phyloP scores from a whole-genome alignment of 169 alveolate species.

The Cyclospora cayetanensis region DNA sequence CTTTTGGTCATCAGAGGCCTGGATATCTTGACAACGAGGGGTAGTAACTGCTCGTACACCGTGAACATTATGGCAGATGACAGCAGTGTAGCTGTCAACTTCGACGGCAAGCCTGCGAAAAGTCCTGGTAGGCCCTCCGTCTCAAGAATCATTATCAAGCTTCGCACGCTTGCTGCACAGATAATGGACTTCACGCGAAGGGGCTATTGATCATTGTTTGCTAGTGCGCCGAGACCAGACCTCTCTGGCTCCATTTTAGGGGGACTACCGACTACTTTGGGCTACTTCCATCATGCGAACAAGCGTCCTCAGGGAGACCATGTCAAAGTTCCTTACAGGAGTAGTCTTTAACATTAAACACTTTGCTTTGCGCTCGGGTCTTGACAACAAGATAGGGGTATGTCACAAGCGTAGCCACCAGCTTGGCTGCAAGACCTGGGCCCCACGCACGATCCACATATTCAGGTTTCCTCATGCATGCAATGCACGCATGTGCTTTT shows the following conservation, averaged over 20 bases:
- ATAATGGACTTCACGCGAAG: background rate
- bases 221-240: background rate
- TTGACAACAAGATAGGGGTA: conserved; percentile 72
- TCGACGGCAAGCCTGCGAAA: conserved; percentile 69
- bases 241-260: background rate
- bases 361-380: conserved; percentile 73
- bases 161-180: conserved; percentile 52
- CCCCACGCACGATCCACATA: too few species aligned
- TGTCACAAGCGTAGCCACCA: conserved; percentile 69
- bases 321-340: conserved; percentile 52
- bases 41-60: conserved; percentile 64
- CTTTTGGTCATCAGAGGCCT: background rate
- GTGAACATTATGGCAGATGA: conserved; percentile 71
- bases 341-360: conserved; percentile 62
- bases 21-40: conserved; percentile 22
- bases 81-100: conserved; percentile 62
- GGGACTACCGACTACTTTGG: background rate
- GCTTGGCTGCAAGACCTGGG: conserved; percentile 65
- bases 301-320: too few species aligned
- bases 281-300: background rate
- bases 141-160: conserved; percentile 69
- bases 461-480: too few species aligned
- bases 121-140: conserved; percentile 70
- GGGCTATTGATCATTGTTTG: too few species aligned
- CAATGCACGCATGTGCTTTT: too few species aligned